Base-by-base conservation (phyloP, 441 rosid genomes). In the Corymbia citriodora region DNA sequence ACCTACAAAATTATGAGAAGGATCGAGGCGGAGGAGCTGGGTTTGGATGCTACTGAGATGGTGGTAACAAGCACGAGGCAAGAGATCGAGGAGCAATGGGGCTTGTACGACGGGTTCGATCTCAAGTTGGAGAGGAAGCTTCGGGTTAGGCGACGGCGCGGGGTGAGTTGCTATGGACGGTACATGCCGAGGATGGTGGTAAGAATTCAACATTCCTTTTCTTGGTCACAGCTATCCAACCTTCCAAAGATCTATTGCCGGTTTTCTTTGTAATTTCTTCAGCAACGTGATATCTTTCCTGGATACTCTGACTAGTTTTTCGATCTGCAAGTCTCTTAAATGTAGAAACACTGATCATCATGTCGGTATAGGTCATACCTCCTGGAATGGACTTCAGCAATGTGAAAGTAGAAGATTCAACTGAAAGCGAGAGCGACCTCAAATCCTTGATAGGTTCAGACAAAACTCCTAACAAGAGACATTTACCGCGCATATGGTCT, bases 401-500 rank as follows among this genome's bases (percentile, higher is more conserved):
- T 27, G 95, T 96, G n/a, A 91, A 92, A 87, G 90, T 95, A 89
- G 93, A 95, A 88, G 97, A 95, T 91, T 90, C 96, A 63, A 33
- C 92, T 82, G 97, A 94, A 91, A 94, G 94, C 68, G 98, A 94
- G 85, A 93, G 91, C 79, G 95, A 91, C 91, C 95, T 98, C 89
- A 96, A 96, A 93, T 95, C 97, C 63, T 92, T 96, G 89, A 94
- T 96, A 88, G 96, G 97, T 74, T 93, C 97, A 31, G 96, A 97
- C 87, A 92, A 94, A 92, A 92, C 92, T 90, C 97, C 94, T 89
- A 96, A 85, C 83, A 97, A 96, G 93, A 94, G 95, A 94, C 95
- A 94, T 88, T 94, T 97, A 82, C 99, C 99, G 70, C 97, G 96
- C 55, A 98, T 98, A 87, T 98, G 99, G 99, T 95, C 98, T 3